Evolutionary conservation across 2,329 filamentous ascomycete species (phyloP).

Genomic region (Peltaster fructicola): DNA sequence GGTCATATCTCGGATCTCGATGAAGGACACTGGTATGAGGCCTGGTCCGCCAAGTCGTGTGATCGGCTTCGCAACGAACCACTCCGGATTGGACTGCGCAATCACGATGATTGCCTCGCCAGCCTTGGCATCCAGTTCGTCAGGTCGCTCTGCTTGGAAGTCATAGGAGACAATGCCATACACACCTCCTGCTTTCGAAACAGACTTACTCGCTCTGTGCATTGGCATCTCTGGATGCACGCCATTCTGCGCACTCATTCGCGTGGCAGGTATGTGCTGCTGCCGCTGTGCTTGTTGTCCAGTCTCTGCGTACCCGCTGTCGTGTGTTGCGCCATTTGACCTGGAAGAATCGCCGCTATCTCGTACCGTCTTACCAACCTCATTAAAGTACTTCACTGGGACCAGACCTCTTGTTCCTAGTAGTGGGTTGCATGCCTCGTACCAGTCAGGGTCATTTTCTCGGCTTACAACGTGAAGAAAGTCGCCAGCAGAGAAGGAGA

Average conservation of each 20-base stretch:
- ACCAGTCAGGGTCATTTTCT: slow-evolving; percentile 91
- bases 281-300: no score
- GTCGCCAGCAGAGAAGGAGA: slow-evolving; percentile 86
- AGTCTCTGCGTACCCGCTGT: slow-evolving; percentile 69
- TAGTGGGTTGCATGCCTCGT: slow-evolving; percentile 93
- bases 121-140: slow-evolving; percentile 86
- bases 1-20: slow-evolving; percentile 88
- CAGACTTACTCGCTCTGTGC: slow-evolving; percentile 20
- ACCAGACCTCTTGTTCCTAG: slow-evolving; percentile 80
- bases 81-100: slow-evolving; percentile 94
- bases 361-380: slow-evolving; percentile 77
- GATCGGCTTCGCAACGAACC: slow-evolving; percentile 99
- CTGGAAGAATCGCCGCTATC: slow-evolving; percentile 47
- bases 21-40: slow-evolving; percentile 87
- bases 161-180: slow-evolving; percentile 96
- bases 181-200: slow-evolving; percentile 53
- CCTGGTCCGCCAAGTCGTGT: slow-evolving; percentile 88
- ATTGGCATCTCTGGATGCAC: slow-evolving; percentile 8
- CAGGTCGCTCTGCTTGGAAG: slow-evolving; percentile 85
- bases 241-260: slow-evolving; percentile 15
- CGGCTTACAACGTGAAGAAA: slow-evolving; percentile 96
- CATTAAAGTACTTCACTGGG: slow-evolving; percentile 84
- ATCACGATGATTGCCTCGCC: slow-evolving; percentile 97
- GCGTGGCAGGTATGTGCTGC: slow-evolving; percentile 11
- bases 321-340: slow-evolving; percentile 47